Base-by-base conservation (phyloP, 768 basidiomycete species). In the Amanita inopinata region DNA sequence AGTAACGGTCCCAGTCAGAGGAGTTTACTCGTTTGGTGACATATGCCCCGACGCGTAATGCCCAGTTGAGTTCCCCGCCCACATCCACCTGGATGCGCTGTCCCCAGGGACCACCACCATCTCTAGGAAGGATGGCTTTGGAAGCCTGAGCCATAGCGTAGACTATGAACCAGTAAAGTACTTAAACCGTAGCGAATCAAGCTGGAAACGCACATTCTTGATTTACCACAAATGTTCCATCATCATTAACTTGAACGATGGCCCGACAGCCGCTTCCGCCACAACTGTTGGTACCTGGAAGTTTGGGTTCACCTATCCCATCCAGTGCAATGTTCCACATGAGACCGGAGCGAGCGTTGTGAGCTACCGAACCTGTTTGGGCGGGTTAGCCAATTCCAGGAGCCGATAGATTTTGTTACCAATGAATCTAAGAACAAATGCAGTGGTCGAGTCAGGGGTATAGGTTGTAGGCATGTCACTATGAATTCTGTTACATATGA, bases 281-380 rank as follows among this genome's bases (percentile, higher is more conserved):
- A 47, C 83, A 87, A 44, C 78, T 81, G 41, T 63, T 63, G 1
- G 77, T 74, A 4, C 78, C 76, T 0, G 82, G 80, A 2, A 80
- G 64, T 52, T 71, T 73, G 2, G 84, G 83, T 12, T 71, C 57
- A 0, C 84, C 82, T 20, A 58, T 70, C 0, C 72, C 61, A 31
- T 84, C 75, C 6, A 81, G 66, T 0, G 80, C 83, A 33, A 85
- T 60, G 52, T 83, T 83, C 83, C 84, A 87, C 77, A 83, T 81
- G 19, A 85, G 61, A 0, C 65, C 80, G 27, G 73, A 54, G 38
- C 58, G 62, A 4, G 68, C 50, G 48, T 65, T 64, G 51, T 66
- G 61, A 44, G 61, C 53, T 15, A 70, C 49, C 4, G 64, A 45
- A n/a, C 72, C 68, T 34, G 24, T 14, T 6, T 18, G 30, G 24